These are phyloP conservation scores for Danielozyma ontarioensis DNA, from an alignment of 805 yeast species.

Conservation along the genomic window DNA sequence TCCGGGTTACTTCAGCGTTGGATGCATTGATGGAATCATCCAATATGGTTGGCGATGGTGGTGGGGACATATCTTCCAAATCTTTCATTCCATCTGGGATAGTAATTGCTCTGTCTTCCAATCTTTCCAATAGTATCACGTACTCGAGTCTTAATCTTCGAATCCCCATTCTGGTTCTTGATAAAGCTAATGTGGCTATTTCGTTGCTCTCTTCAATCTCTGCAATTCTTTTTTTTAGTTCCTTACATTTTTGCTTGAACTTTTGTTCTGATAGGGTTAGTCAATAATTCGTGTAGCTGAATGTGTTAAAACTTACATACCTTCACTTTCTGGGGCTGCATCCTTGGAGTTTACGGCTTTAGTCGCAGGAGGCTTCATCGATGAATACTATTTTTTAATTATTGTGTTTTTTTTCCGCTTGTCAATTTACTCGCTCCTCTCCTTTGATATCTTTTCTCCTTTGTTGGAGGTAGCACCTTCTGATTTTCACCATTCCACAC, in stretches of 20 bases:
- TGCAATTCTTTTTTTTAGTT: conserved; percentile 59
- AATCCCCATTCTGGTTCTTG: conserved; percentile 70
- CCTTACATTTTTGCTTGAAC: conserved; percentile 64
- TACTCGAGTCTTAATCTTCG: conserved; percentile 80
- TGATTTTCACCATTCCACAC: no score
- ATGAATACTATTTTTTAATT: neutral
- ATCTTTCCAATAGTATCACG: conserved; percentile 69
- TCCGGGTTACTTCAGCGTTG: conserved; percentile 12
- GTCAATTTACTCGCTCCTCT: neutral
- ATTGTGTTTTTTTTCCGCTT: neutral
- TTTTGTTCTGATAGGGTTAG: conserved; percentile 23
- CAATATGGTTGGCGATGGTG: conserved; percentile 33
- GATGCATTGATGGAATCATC: conserved; percentile 25
- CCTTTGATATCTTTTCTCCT: no score
- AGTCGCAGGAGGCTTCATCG: conserved; percentile 1
- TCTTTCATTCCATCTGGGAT: conserved; percentile 21
- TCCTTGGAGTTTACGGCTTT: conserved; percentile 12
- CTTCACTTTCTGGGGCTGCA: conserved; percentile 35
- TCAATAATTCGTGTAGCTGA: no score
- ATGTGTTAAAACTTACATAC: conserved; percentile 18
- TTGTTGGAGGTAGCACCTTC: no score
- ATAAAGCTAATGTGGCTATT: conserved; percentile 65
- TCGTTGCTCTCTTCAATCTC: conserved; percentile 79
- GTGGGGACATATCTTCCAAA: conserved; percentile 34
- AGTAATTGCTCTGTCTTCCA: conserved; percentile 52